Percentiles rank a stretch among this genome's conserved stretches.
Conservation (phyloP, 805 yeast genomes). For the Barnettozyma pratensis region DNA sequence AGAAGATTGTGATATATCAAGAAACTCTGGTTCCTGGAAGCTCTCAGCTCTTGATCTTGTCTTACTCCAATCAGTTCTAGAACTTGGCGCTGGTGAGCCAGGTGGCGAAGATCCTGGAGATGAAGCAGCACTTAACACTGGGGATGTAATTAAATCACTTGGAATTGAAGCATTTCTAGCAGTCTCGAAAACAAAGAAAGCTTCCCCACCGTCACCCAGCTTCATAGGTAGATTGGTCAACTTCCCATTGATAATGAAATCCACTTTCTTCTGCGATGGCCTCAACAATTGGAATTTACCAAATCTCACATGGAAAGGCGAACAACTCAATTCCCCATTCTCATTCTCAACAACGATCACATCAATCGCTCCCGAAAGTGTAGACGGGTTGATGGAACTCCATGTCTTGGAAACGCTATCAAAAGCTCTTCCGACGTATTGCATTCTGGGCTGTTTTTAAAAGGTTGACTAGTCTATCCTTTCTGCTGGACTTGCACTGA, state of each 20-base stretch:
- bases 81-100: conserved; percentile 15
- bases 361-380: conserved; percentile 95
- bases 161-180: conserved; percentile 58
- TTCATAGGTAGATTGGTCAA: conserved; percentile 89
- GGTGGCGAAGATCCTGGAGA: conserved; percentile 21
- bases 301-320: conserved; percentile 95
- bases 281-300: conserved; percentile 90
- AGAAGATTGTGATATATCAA: conserved; percentile 35
- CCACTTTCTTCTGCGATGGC: conserved; percentile 94
- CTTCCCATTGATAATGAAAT: conserved; percentile 77
- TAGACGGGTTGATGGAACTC: conserved; percentile 95
- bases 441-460: conserved; percentile 46
- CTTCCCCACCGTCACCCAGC: conserved; percentile 96
- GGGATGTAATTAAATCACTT: conserved; percentile 49
- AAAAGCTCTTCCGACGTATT: conserved; percentile 92
- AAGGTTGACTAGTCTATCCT: not conserved
- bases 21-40: conserved; percentile 43
- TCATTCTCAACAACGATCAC: conserved; percentile 91
- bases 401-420: conserved; percentile 95
- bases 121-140: conserved; percentile 24
- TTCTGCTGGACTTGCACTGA: not conserved
- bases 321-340: conserved; percentile 71
- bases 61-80: conserved; percentile 1
- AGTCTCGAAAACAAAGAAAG: conserved; percentile 93
- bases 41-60: conserved; percentile 1